A percentile compares a stretch with the other conserved stretches of the same genome.
These are phyloP conservation scores for Apophysomyces variabilis DNA, from an alignment of 371 early-diverging fungal species.

Conservation along the genomic window DNA sequence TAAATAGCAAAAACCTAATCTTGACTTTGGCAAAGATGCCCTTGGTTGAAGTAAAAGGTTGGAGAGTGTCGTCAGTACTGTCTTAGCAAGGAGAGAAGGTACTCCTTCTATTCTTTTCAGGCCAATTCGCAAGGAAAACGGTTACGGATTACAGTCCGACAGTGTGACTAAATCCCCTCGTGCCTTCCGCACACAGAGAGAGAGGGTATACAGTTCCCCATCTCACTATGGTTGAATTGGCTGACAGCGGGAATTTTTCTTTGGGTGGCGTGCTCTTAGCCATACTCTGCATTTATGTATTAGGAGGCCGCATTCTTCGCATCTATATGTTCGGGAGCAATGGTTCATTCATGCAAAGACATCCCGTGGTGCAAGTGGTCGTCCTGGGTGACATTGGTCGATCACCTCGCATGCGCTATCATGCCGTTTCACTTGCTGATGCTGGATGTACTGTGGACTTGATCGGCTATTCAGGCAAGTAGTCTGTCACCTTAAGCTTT, in stretches of 20 bases:
- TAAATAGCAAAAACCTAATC: too few species aligned
- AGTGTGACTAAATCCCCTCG: too few species aligned
- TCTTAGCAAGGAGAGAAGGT: too few species aligned
- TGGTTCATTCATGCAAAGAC: conserved; percentile 29
- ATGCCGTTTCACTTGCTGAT: conserved; percentile 82
- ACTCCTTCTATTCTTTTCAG: too few species aligned
- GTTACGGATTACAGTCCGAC: too few species aligned
- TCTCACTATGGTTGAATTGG: conserved; percentile 7
- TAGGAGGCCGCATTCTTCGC: conserved; percentile 39
- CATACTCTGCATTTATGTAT: conserved; percentile 41
- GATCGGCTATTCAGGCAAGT: conserved; percentile 80
- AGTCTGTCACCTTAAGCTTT: background rate
- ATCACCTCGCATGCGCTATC: conserved; percentile 96
- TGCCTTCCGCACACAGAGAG: too few species aligned
- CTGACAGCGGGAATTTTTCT: conserved; percentile 31
- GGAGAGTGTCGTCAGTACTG: too few species aligned
- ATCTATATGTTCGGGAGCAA: conserved; percentile 41
- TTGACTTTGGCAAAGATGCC: too few species aligned
- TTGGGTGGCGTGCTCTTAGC: conserved; percentile 43
- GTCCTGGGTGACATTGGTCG: conserved; percentile 93
- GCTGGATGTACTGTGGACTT: conserved; percentile 78
- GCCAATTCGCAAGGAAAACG: too few species aligned
- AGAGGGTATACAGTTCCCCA: too few species aligned
- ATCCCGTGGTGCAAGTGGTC: conserved; percentile 62
- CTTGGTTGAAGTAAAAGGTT: too few species aligned